Base-by-base conservation (phyloP, 1,139 yeast species). In the Pichia sp. region DNA sequence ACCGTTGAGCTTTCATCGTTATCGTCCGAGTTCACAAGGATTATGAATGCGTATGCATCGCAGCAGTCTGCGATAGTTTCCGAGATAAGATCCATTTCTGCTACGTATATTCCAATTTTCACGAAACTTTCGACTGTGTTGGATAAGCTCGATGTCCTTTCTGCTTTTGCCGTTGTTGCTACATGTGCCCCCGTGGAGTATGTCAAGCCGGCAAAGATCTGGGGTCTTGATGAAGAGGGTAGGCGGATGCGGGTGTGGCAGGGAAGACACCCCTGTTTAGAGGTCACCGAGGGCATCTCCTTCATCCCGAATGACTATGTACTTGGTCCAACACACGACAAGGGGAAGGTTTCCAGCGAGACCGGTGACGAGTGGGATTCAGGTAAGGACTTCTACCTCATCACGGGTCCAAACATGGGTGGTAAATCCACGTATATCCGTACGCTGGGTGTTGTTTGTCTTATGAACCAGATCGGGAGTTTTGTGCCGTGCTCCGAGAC, bases 381-480 rank as follows among this genome's bases (percentile, higher is more conserved):
- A 4, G 55, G 55, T n/a, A 74, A 82, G 18, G 88, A 87, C 52
- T 91, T 93, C 64, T 75, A 82, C 16, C 85, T 93, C 31, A 88
- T 93, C 34, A 93, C 99, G 0, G 99, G 99, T 19, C 99, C 99
- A 40, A 93, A 93, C 65, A 93, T 93, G 99, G 99, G 98, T 55
- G 98, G 98, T 64, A 93, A 93, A 67, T 89, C 97, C 1, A 91
- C 98, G 0, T 93, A 87, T 67, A 90, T 93, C 49, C 79, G 97
- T 57, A 96, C 93, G 62, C 77, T 89, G 50, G 99, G 98, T 10
- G 95, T 88, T 1, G 85, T 91, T 53, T 84, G 95, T 2, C 72
- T 91, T 47, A 78, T 93, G 88, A 90, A 93, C 36, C 99, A 93
- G 67, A 79, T 91, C 30, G 99, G 99, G 1, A 86, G 96, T 59